Base-by-base conservation (phyloP, 2,329 filamentous ascomycete species). In the Cyphellophora attinorum region DNA sequence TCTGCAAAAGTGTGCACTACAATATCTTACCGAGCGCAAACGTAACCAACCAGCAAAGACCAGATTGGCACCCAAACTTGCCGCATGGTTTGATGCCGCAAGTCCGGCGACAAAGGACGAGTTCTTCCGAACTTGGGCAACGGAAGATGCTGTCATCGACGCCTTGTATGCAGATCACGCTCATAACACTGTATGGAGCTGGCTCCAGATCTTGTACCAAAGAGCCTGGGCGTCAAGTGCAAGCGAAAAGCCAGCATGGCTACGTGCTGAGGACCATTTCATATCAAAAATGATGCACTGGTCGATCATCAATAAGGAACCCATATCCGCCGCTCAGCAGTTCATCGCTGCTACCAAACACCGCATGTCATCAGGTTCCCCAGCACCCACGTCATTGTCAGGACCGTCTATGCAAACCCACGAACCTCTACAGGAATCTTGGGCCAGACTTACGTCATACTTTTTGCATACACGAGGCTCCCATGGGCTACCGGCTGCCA, bases 391-490 rank as follows among this genome's bases (percentile, higher is more conserved):
- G 27, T n/a, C n/a, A n/a, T n/a, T n/a, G n/a, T n/a, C 11, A 12
- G 19, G 5, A 23, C 12, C 27, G 12, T 8, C 19, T 6, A 25
- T 19, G 14, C 6, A 14, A 12, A 15, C 28, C 13, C 10, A 30
- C 12, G n/a, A 11, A 11, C 14, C 18, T 11, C 27, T 37, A 30
- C n/a, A n/a, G n/a, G n/a, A n/a, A 19, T 16, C 16, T n/a, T 17
- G 5, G 15, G 19, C 2, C 19, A 17, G 8, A 36, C 30, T 12
- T 29, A 58, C 0, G 42, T 60, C 14, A 33, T 30, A 25, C 52
- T 52, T 5, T 52, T 57, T 1, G 39, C 62, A 32, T 43, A 44
- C 19, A 50, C 39, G 42, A 17, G 31, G 44, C 19, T 29, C 43
- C 4, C 47, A 52, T 30, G 35, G 49, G 16, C 48, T 61, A 10